These are phyloP conservation scores for Mucor mucedo DNA, from an alignment of 371 early-diverging fungal genomes.

Conservation along the genomic window DNA sequence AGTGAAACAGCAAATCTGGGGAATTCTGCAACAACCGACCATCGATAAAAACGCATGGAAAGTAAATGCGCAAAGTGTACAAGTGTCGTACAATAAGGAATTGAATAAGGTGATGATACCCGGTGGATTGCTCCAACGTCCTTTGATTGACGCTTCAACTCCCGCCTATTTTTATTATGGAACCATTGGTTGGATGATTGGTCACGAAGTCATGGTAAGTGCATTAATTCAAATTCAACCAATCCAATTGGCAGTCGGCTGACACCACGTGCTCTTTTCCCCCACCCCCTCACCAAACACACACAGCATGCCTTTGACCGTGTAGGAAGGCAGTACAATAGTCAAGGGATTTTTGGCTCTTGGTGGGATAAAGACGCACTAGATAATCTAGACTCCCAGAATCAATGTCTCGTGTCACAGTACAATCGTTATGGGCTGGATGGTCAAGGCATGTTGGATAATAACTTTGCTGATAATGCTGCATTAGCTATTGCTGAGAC, in stretches of 20 bases:
- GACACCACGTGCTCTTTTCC: constrained; percentile 20
- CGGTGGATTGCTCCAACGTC: constrained; percentile 56
- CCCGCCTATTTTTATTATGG: constrained; percentile 62
- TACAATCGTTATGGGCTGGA: constrained; percentile 54
- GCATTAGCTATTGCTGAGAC: constrained; percentile 37
- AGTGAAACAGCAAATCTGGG: constrained; percentile 24
- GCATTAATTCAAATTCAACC: not conserved
- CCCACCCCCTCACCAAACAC: too few relatives aligned
- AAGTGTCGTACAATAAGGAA: constrained; percentile 40
- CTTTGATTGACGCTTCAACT: constrained; percentile 50
- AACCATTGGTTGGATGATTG: constrained; percentile 61
- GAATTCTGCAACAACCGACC: constrained; percentile 15
- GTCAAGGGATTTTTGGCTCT: constrained; percentile 41
- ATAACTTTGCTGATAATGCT: constrained; percentile 77
- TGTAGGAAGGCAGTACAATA: constrained; percentile 60
- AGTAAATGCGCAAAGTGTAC: constrained; percentile 57
- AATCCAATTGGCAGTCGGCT: constrained; percentile 21
- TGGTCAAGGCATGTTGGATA: constrained; percentile 67
- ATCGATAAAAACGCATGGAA: constrained; percentile 55
- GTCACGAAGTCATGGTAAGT: constrained; percentile 65
- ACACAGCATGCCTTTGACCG: constrained; percentile 61
- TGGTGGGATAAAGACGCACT: constrained; percentile 71
- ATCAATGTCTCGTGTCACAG: constrained; percentile 62
- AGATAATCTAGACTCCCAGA: constrained; percentile 52
- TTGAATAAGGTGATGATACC: constrained; percentile 57